Base-by-base conservation (phyloP, 768 basidiomycete genomes). In the Auriscalpium microsporum region DNA sequence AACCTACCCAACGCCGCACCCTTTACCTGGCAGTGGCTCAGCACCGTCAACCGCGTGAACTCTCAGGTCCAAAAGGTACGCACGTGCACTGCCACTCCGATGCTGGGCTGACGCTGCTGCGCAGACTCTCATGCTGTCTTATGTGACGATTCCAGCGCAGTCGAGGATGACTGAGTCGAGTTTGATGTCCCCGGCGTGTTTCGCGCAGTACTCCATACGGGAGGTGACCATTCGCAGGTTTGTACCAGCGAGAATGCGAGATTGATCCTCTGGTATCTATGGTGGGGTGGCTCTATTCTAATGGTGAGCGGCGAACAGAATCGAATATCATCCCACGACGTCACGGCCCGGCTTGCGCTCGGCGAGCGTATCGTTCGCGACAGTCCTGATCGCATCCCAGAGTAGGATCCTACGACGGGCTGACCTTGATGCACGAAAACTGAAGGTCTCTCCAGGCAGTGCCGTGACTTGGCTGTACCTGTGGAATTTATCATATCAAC, bases 1-100 rank as follows among this genome's bases (percentile, higher is more conserved):
- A 68, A 77, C 21, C 73, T 90, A 2, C 79, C 80, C 56, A 88
- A 90, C 53, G 70, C 80, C 2, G 71, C 78, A 17, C 88, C 89
- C 2, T 89, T 90, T 64, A 75, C 85, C 10, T 99, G 96, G 96
- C 80, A 90, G 11, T 97, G 94, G 94, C 78, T 99, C 33, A 93
- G 91, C 70, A 99, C 96, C 1, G 81, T 99, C 58, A 98, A 96
- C 67, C 83, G 96, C 38, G 95, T 97, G 11, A 97, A 95, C 68
- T 85, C 91, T 0, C 93, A 96, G 67, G 95, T 98, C 4, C 92
- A 94, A 71, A 99, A 99, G 82, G 95, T 91, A 21, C 23, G 61
- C 55, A 16, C 17, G 16, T 42, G 37, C 50, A 35, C 11, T 37
- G 40, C 34, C 34, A 3, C n/a, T 48, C 2, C 11, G 13, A 3